Percentiles rank a stretch among this genome's conserved stretches.
Evolutionary conservation across 306 rosid genomes (phyloP).

Genomic region (Prunus campanulata): DNA sequence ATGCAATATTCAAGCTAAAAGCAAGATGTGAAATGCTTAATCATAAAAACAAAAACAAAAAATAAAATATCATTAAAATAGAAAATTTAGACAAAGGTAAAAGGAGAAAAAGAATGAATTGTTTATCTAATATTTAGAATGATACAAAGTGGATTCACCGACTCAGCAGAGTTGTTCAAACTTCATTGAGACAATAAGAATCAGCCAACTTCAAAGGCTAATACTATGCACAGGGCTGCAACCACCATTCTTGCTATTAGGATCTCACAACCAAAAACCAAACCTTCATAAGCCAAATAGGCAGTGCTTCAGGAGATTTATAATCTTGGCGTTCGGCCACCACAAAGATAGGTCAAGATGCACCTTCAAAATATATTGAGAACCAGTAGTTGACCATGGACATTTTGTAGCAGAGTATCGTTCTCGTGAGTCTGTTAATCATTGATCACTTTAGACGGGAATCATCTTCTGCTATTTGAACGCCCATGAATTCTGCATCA

Average conservation of each 20-base stretch:
- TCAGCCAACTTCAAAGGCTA: not conserved
- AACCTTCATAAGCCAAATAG: constrained; percentile 4
- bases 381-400: constrained; percentile 7
- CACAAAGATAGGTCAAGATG: not conserved
- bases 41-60: not conserved
- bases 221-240: not conserved
- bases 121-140: not conserved
- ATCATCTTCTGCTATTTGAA: not conserved
- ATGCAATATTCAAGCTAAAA: not conserved
- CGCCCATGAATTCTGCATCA: constrained; percentile 25
- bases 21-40: not conserved
- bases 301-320: not conserved
- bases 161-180: not conserved
- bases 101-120: not conserved
- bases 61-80: not conserved
- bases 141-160: constrained; percentile 4
- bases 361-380: not conserved
- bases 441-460: not conserved
- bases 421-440: constrained; percentile 13
- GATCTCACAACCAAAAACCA: not conserved
- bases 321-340: not conserved
- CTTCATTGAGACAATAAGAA: not conserved
- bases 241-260: not conserved
- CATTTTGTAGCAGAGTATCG: constrained; percentile 17
- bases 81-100: not conserved